Percentiles rank a stretch among this genome's conserved stretches.
These are phyloP conservation scores for Xerocomellus intermedius DNA, from an alignment of 768 basidiomycete genomes.

Conservation along the genomic window DNA sequence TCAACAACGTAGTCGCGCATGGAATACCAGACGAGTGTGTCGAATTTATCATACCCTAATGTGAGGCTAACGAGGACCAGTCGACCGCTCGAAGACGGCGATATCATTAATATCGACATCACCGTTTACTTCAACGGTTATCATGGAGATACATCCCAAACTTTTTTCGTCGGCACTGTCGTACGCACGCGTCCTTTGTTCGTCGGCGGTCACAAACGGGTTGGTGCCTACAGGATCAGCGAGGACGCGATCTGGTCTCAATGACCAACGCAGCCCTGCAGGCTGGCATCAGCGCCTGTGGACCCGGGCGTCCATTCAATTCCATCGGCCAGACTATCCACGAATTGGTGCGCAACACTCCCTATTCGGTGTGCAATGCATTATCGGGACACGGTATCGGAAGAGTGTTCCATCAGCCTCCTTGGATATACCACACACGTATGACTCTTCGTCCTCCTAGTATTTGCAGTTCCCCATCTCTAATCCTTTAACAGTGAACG, in stretches of 20 bases:
- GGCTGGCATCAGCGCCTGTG: constrained; percentile 71
- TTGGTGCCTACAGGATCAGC: constrained; percentile 53
- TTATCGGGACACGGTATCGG: constrained; percentile 91
- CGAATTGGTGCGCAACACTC: constrained; percentile 35
- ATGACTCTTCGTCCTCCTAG: constrained; percentile 17
- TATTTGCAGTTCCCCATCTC: not conserved
- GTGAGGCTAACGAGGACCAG: constrained; percentile 39
- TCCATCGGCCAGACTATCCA: constrained; percentile 73
- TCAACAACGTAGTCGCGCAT: constrained; percentile 86
- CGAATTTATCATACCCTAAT: not conserved
- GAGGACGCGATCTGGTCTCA: constrained; percentile 62
- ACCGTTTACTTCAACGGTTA: constrained; percentile 82
- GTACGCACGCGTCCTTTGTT: constrained; percentile 38
- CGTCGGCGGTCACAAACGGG: not conserved
- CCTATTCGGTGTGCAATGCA: constrained; percentile 63
- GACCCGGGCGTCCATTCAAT: constrained; percentile 65
- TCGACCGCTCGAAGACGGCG: constrained; percentile 75
- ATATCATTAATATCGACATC: constrained; percentile 87
- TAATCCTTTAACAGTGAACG: constrained; percentile 55
- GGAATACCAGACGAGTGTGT: constrained; percentile 89
- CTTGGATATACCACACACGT: constrained; percentile 83
- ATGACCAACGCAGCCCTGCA: constrained; percentile 64
- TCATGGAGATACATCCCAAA: constrained; percentile 88
- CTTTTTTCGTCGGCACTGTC: constrained; percentile 78
- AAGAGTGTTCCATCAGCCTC: constrained; percentile 70